Evolutionary conservation across 2,329 filamentous ascomycete genomes (phyloP), one percentile per base, ranked within the genome.

Genomic region (Fusarium chuoi): DNA sequence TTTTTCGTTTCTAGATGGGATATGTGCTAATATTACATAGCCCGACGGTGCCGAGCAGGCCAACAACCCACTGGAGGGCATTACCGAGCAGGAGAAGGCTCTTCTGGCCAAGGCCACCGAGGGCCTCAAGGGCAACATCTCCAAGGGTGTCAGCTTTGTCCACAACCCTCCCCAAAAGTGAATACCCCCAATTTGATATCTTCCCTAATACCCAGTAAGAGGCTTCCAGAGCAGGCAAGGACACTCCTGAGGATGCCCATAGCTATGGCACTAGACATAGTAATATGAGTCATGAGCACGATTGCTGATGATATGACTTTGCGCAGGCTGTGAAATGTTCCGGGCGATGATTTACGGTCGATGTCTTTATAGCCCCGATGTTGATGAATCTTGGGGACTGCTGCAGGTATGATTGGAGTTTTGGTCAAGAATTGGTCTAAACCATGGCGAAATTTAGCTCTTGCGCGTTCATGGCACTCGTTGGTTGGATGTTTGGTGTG

Each of bases 141-240:
- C 90, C 81, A 98, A 98, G 91, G 96, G 96, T 82, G 88, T 98
- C 82, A 90, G 92, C 82, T 99, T 98, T 83, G 92, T 92, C 84
- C 89, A 93, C 87, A 95, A 92, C 89, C 91, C 94, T 83, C 93
- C 94, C 82, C 91, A 94, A 90, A 95, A 95, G 93, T 95, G 91
- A 94, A 83, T 80, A 80, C 71, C 66, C 78, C 80, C 78, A 79
- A 78, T 65, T 76, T 71, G 66, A 64, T 52, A 70, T 57, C 48
- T 68, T 71, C 66, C 62, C 55, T 68, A 69, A 73, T 65, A 76
- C 75, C 75, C 74, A 74, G 68, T 74, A 77, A 77, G 75, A 75
- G 74, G 76, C 74, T 73, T 73, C 73, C 74, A 67, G 62, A 77
- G 77, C 75, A 75, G 67, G 55, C 65, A 77, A 77, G 69, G 69